Conservation (phyloP, 176 grass and related monocot genomes). For the Rhipidocladum racemiflorum region DNA sequence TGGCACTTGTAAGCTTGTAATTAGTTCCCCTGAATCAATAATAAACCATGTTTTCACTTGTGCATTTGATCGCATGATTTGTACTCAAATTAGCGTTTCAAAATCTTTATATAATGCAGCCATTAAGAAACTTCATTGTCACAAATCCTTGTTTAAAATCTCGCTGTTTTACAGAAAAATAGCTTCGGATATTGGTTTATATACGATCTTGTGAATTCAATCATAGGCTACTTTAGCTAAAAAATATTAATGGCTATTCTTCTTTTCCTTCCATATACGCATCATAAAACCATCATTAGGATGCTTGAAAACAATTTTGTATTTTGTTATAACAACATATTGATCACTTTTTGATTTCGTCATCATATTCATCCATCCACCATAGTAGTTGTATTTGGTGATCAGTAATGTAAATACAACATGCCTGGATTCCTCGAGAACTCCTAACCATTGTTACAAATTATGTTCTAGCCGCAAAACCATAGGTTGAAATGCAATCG, state of each 20-base stretch:
- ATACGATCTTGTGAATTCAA: neutral
- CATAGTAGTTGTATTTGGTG: constrained; percentile 7
- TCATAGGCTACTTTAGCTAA: neutral
- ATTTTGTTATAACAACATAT: neutral
- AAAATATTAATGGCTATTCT: neutral
- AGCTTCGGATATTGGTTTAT: neutral
- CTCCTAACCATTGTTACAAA: neutral
- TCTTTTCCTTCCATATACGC: constrained; percentile 17
- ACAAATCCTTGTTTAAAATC: neutral
- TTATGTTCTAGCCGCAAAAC: neutral
- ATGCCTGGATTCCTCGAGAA: neutral
- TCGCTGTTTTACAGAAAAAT: neutral
- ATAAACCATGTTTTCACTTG: neutral
- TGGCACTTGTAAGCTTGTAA: too few relatives aligned
- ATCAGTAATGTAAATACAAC: neutral
- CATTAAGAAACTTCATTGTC: neutral
- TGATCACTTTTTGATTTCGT: constrained; percentile 8
- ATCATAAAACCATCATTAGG: constrained; percentile 27
- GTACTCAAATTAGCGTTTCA: neutral
- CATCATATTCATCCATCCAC: neutral
- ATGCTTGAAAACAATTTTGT: neutral
- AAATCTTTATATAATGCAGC: neutral
- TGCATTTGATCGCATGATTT: neutral
- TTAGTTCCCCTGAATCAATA: neutral
- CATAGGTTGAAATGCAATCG: neutral